Percentiles rank a stretch among this genome's conserved stretches.
These are phyloP conservation scores for Sporothrix curviconia DNA, from an alignment of 2,329 filamentous ascomycete genomes.

Conservation along the genomic window DNA sequence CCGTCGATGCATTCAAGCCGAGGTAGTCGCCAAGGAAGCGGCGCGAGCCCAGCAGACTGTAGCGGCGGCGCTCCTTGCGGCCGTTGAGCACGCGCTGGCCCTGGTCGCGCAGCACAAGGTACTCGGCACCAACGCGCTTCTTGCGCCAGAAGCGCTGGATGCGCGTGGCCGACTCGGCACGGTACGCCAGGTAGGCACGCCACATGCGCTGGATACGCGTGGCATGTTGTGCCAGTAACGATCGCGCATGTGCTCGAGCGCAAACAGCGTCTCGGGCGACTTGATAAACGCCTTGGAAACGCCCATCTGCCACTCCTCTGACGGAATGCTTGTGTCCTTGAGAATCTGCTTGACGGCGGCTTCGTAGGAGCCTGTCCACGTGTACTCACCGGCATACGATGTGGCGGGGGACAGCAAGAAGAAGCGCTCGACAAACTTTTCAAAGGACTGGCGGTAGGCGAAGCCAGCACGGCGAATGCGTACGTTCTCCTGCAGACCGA, in stretches of 20 bases:
- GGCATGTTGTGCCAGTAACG: constrained; percentile 99
- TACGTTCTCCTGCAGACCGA: constrained; percentile 98
- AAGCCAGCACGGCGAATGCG: constrained; percentile 94
- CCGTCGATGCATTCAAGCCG: constrained; percentile 72
- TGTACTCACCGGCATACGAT: constrained; percentile 95
- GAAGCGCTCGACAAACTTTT: constrained; percentile 97
- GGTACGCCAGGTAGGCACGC: constrained; percentile 90
- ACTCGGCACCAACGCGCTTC: constrained; percentile 84
- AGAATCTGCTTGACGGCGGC: constrained; percentile 87
- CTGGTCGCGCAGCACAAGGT: constrained; percentile 78
- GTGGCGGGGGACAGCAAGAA: constrained; percentile 91
- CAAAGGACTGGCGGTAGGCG: constrained; percentile 92
- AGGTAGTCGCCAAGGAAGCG: constrained; percentile 94
- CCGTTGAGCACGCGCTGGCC: constrained; percentile 76
- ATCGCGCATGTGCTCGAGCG: constrained; percentile 94
- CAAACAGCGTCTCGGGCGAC: constrained; percentile 92
- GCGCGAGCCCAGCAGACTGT: constrained; percentile 84
- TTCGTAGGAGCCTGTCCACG: constrained; percentile 83
- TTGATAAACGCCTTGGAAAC: constrained; percentile 98
- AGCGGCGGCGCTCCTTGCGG: constrained; percentile 84
- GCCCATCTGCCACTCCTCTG: constrained; percentile 95
- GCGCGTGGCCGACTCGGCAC: constrained; percentile 82
- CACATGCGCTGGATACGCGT: constrained; percentile 95
- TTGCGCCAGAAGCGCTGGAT: constrained; percentile 96
- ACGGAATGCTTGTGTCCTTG: constrained; percentile 90